Conservation (phyloP, 306 rosid genomes). For the Astragalus glycyphyllos region DNA sequence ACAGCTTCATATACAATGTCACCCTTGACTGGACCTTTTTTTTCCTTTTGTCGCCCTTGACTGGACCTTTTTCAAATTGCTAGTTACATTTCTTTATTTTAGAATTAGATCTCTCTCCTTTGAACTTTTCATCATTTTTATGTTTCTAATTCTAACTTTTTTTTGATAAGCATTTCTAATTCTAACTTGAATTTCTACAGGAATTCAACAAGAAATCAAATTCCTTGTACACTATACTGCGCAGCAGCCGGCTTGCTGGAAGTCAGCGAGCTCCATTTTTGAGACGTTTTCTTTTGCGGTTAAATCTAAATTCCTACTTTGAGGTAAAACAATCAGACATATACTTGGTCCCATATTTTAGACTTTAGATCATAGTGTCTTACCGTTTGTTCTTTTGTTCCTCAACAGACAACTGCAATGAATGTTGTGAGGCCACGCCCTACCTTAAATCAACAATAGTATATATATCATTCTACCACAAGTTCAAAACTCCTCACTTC, state of each 20-base stretch:
- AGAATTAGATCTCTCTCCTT: neutral
- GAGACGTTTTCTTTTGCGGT: slow-evolving; percentile 87
- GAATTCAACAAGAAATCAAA: slow-evolving; percentile 98
- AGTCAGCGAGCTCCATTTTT: slow-evolving; percentile 96
- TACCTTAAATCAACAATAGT: slow-evolving; percentile 66
- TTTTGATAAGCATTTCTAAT: too few relatives aligned
- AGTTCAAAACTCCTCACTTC: slow-evolving; percentile 28
- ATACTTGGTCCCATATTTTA: slow-evolving; percentile 19
- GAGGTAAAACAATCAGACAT: slow-evolving; percentile 62
- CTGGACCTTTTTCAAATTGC: neutral
- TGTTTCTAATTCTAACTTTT: slow-evolving; percentile 24
- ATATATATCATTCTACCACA: neutral
- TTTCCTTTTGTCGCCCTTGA: neutral
- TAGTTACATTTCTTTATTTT: neutral
- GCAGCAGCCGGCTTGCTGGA: slow-evolving; percentile 98
- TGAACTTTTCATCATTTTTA: slow-evolving; percentile 20
- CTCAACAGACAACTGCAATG: slow-evolving; percentile 85
- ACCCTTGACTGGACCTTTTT: too few relatives aligned
- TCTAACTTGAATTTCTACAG: slow-evolving; percentile 48
- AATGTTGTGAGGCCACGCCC: slow-evolving; percentile 93
- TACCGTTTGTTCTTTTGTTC: slow-evolving; percentile 24
- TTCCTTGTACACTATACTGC: slow-evolving; percentile 91
- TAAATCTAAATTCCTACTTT: slow-evolving; percentile 86
- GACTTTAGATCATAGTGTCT: slow-evolving; percentile 7
- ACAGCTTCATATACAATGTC: neutral